Conservation (phyloP, 805 yeast species). For the Candida sphagnicola region DNA sequence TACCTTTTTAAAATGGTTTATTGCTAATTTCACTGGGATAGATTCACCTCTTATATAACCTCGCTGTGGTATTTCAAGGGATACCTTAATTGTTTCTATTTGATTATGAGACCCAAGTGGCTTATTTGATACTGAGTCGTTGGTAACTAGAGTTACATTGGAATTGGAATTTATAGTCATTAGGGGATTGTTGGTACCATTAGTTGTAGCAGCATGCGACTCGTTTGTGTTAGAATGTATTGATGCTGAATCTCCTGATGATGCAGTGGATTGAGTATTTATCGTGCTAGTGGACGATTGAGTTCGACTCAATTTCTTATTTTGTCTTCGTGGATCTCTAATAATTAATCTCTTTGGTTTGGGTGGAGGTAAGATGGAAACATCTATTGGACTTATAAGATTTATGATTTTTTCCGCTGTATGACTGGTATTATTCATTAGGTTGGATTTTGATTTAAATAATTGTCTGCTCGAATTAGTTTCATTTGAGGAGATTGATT, state of each 20-base stretch:
- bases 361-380: slow-evolving; percentile 60
- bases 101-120: slow-evolving; percentile 1
- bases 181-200: slow-evolving; percentile 23
- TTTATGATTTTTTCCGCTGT: slow-evolving; percentile 56
- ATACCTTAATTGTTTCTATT: slow-evolving; percentile 29
- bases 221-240: slow-evolving; percentile 26
- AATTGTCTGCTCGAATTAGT: slow-evolving; percentile 9
- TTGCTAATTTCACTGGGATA: slow-evolving; percentile 64
- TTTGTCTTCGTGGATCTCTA: slow-evolving; percentile 41
- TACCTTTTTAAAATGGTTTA: slow-evolving; percentile 68
- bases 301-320: slow-evolving; percentile 26
- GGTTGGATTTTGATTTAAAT: slow-evolving; percentile 22
- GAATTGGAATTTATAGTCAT: slow-evolving; percentile 30
- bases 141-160: not conserved
- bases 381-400: slow-evolving; percentile 71
- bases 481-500: slow-evolving; percentile 5
- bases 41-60: slow-evolving; percentile 80
- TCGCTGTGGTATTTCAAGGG: slow-evolving; percentile 43
- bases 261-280: slow-evolving; percentile 16
- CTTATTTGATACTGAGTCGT: slow-evolving; percentile 2
- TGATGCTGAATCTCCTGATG: slow-evolving; percentile 19
- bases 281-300: slow-evolving; percentile 33
- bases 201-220: slow-evolving; percentile 4
- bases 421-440: slow-evolving; percentile 25
- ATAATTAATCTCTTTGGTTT: slow-evolving; percentile 63